Evolutionary conservation across 768 basidiomycete species (phyloP), one percentile per base, ranked within the genome.

Genomic region (Daedaleopsis sinensis): DNA sequence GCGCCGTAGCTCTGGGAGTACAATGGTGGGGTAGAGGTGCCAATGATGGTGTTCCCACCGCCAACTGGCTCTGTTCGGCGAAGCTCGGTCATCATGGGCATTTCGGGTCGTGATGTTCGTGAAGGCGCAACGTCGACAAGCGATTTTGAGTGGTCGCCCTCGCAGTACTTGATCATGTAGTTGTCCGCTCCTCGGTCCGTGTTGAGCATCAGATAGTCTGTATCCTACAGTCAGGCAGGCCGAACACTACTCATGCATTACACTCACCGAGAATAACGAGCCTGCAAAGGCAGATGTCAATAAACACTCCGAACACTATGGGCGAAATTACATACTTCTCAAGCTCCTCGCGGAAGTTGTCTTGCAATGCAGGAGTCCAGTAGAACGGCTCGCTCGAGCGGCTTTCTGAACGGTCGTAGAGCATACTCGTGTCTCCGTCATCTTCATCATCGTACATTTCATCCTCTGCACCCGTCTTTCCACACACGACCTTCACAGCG

Each of bases 151-250:
- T 90, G 89, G 43, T 85, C 86, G 47, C 83, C 88, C 74, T 91
- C 90, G 71, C 93, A 94, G 70, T 88, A 92, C 72, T 92, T 94
- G 75, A 94, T 90, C 93, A 94, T 94, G 74, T 91, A 94, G 72
- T 94, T 93, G 77, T 94, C 93, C 1, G 91, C 88, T 18, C 86
- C 89, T 53, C 93, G 86, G 71, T 94, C 94, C 19, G 94, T 96
- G 72, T 95, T 96, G 55, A 93, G 85, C 89, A 96, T 96, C 47
- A 96, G 80, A 74, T 90, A 94, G 74, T 96, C 93, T 91, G 53
- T 21, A 9, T 5, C 4, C 3, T n/a, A n/a, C 35, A n/a, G 54
- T 67, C 44, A 67, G 57, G 23, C 47, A 15, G 44, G 46, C 37
- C 15, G 35, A 43, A 50, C 24, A 32, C 21, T n/a, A 48, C 15